Evolutionary conservation across 1,284 basidiomycete genomes (phyloP).

Genomic region (Kwoniella shivajii): DNA sequence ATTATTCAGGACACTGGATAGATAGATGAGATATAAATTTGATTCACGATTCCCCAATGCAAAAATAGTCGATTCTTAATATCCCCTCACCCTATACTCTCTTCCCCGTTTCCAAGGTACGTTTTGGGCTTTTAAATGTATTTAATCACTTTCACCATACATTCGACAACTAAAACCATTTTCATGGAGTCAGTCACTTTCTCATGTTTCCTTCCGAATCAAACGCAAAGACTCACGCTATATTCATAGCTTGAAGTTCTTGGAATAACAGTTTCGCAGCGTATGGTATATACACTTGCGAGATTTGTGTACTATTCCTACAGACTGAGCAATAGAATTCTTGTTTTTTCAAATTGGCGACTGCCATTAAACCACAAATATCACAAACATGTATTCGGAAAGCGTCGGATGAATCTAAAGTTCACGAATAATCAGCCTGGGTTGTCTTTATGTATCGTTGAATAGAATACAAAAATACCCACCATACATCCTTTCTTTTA

Average conservation of each 20-base stretch:
- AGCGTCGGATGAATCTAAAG: conserved; percentile 70
- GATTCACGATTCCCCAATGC: no score
- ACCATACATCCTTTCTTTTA: conserved; percentile 92
- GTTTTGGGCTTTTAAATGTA: no score
- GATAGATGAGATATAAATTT: no score
- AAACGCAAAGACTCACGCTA: conserved; percentile 37
- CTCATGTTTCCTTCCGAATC: background rate
- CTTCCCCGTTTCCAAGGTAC: no score
- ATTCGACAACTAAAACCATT: conserved; percentile 34
- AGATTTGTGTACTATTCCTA: conserved; percentile 92
- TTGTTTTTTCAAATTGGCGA: conserved; percentile 76
- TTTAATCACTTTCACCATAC: conserved; percentile 43
- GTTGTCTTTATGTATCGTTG: no score
- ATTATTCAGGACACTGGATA: no score
- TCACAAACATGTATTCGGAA: conserved; percentile 95
- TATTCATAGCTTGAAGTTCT: conserved; percentile 48
- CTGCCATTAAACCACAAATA: conserved; percentile 90
- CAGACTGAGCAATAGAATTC: conserved; percentile 66
- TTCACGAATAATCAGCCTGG: conserved; percentile 7
- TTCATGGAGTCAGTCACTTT: no score
- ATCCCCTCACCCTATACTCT: no score
- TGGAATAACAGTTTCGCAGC: conserved; percentile 61
- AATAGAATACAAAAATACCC: conserved; percentile 39
- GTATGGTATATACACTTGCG: conserved; percentile 87
- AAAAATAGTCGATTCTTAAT: no score